Percentiles rank a stretch among this genome's conserved stretches.
These are phyloP conservation scores for Jatropha podagrica DNA, from an alignment of 441 rosid species.

Conservation along the genomic window DNA sequence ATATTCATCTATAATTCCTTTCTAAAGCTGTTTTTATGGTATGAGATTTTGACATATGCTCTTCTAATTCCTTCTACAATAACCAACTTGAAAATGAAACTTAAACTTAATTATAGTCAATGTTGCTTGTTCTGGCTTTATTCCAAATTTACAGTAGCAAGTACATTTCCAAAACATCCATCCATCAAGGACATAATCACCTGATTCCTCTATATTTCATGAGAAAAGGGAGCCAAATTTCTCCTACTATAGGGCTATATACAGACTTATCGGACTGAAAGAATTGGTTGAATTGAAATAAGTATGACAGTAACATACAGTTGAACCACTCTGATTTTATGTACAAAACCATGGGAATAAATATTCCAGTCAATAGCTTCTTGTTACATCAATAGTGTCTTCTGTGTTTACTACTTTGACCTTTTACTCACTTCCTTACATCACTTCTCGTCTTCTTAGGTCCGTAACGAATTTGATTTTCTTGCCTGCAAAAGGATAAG, in stretches of 20 bases:
- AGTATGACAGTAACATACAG: slow-evolving; percentile 1
- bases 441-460: slow-evolving; percentile 32
- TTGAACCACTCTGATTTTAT: slow-evolving; percentile 7
- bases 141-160: background rate
- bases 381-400: slow-evolving; percentile 27
- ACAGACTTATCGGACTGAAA: background rate
- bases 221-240: background rate
- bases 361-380: slow-evolving; percentile 12
- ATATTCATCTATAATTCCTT: background rate
- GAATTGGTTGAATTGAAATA: slow-evolving; percentile 25
- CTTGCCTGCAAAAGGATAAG: slow-evolving; percentile 31
- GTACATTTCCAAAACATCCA: background rate
- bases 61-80: slow-evolving; percentile 3
- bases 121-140: background rate
- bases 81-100: slow-evolving; percentile 9
- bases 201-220: background rate
- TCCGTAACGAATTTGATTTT: slow-evolving; percentile 32
- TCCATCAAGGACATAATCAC: background rate
- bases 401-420: slow-evolving; percentile 20
- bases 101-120: background rate
- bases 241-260: background rate
- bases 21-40: slow-evolving; percentile 2
- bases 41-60: background rate
- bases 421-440: slow-evolving; percentile 33
- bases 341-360: background rate